These are phyloP conservation scores for Physcomitrellopsis africana DNA, from an alignment of 225 moss, liverwort and hornwort genomes.

Conservation along the genomic window DNA sequence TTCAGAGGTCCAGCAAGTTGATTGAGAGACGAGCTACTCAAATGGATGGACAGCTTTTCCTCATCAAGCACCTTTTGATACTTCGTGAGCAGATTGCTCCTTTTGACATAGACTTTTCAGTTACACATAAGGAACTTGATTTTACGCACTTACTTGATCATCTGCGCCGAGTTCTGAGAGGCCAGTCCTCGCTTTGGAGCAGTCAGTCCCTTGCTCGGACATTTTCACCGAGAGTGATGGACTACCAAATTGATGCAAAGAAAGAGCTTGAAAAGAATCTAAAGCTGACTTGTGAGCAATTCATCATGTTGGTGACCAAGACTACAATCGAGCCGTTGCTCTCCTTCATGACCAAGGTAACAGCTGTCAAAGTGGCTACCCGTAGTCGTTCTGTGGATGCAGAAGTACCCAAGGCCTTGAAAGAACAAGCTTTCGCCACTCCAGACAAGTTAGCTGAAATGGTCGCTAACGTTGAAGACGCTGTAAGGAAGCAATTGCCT, in stretches of 20 bases:
- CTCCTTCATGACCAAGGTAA: conserved; percentile 98
- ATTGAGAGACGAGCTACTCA: conserved; percentile 81
- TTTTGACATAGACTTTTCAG: conserved; percentile 97
- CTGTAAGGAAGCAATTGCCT: conserved; percentile 75
- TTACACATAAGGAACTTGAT: conserved; percentile 96
- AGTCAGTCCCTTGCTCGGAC: conserved; percentile 85
- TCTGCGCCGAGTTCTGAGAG: conserved; percentile 84
- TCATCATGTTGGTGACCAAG: conserved; percentile 96
- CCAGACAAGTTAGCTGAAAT: conserved; percentile 90
- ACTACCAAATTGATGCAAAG: conserved; percentile 91
- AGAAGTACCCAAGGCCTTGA: conserved; percentile 73
- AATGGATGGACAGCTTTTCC: conserved; percentile 97
- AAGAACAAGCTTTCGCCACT: conserved; percentile 96
- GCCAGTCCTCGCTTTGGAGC: conserved; percentile 83
- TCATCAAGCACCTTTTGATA: conserved; percentile 92
- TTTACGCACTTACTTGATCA: conserved; percentile 97
- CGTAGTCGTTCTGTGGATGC: conserved; percentile 59
- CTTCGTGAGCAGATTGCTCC: conserved; percentile 99
- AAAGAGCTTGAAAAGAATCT: conserved; percentile 95
- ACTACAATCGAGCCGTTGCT: conserved; percentile 92
- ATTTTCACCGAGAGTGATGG: conserved; percentile 90
- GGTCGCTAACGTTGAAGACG: conserved; percentile 80
- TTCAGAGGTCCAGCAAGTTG: conserved; percentile 89
- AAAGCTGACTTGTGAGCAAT: conserved; percentile 93
- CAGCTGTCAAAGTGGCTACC: conserved; percentile 67